Base-by-base conservation (phyloP, 768 basidiomycete species). In the Boletus subcaerulescens region DNA sequence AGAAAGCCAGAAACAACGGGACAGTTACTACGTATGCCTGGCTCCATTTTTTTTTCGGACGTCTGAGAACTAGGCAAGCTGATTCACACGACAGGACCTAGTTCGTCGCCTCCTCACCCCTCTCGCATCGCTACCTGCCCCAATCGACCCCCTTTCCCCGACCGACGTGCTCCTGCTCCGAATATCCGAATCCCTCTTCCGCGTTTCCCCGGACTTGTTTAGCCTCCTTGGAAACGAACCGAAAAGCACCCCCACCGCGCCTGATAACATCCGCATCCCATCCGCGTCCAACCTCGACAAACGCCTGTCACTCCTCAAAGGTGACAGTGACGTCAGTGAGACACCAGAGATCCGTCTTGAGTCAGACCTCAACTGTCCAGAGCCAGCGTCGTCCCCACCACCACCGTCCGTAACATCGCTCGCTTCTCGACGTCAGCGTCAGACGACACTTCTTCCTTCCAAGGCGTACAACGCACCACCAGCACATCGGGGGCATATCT, bases 1-100 rank as follows among this genome's bases (percentile, higher is more conserved):
- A 35, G 85, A 87, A 55, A 73, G 76, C 41, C 65, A 67, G 38
- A 83, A 82, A 58, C 86, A 86, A 63, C 74, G 89, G 49, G 82
- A 85, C 40, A 79, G 77, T 55, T 91, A 91, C 65, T 91, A 91
- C 67, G 89, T 90, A 59, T 40, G 83, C 73, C 44, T n/a, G 13
- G 44, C 18, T 39, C 5, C 13, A 40, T 14, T 1, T 24, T n/a
- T 39, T 42, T 18, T 13, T 0, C 1, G n/a, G n/a, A 15, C 1
- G n/a, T 47, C 1, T 15, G 10, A 18, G 20, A 35, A 45, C 11
- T 13, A 3, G 32, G 14, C 51, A 57, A 65, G 14, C 45, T 64
- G 10, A 60, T 46, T 52, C 62, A 35, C 31, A 26, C 26, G 5
- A 56, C 59, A 91, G 89, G 86, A 86, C 58, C 82, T 91, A 56